A percentile compares a stretch with the other conserved stretches of the same genome.
phyloP scores from a whole-genome alignment of 2,329 filamentous ascomycete genomes.

The Fusarium sp. region DNA sequence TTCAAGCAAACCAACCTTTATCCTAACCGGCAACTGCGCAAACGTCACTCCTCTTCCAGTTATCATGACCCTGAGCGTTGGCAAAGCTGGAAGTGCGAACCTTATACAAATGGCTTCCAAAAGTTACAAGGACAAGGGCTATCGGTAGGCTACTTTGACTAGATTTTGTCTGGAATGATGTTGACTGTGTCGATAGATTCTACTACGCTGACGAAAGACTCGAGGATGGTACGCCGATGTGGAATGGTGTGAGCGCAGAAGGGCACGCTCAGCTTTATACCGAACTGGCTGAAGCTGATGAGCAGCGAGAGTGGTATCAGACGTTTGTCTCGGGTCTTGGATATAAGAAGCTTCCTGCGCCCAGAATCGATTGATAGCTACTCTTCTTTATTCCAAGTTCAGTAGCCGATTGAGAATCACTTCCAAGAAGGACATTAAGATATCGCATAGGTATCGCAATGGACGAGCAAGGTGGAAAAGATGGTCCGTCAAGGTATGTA shows the following conservation, averaged over 20 bases:
- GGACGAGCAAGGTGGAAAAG: too few relatives aligned
- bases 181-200: not conserved
- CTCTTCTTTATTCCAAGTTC: too few relatives aligned
- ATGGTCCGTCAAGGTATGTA: conserved; percentile 6
- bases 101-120: conserved; percentile 8
- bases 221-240: conserved; percentile 17
- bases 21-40: conserved; percentile 8
- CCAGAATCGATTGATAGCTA: not conserved
- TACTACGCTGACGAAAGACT: conserved; percentile 30
- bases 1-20: not conserved
- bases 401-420: too few relatives aligned
- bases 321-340: conserved; percentile 22
- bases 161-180: accelerated
- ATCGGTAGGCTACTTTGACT: not conserved
- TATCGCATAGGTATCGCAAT: too few relatives aligned
- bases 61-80: not conserved
- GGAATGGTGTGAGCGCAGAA: not conserved
- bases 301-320: conserved; percentile 16
- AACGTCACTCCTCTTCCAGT: conserved; percentile 6
- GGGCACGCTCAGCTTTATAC: conserved; percentile 14
- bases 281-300: conserved; percentile 9
- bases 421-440: too few relatives aligned
- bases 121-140: conserved; percentile 1
- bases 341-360: conserved; percentile 14
- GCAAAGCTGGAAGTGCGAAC: conserved; percentile 10